Base-by-base conservation (phyloP, 2,329 filamentous ascomycete genomes). In the Beauveria medogensis region DNA sequence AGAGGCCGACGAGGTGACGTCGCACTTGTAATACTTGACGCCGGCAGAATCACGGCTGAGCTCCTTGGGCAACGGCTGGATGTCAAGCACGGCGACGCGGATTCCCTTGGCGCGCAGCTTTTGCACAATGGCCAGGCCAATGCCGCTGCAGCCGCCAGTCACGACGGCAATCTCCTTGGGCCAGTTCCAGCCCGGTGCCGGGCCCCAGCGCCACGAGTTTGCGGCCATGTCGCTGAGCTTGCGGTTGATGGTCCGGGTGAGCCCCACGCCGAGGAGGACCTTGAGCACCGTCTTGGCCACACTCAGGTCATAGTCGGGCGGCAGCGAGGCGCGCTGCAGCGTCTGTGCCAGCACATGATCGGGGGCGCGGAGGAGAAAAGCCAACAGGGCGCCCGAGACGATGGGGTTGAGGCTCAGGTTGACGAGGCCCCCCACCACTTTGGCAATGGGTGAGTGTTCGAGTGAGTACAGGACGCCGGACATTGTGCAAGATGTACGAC, bases 131-230 rank as follows among this genome's bases (percentile, higher is more conserved):
- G 80, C 75, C 43, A 79, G 81, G 7, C 89, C 88, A 66, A 91
- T 90, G 0, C 88, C 88, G 61, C 83, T 82, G 51, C 84, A 84
- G 9, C 88, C 88, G 16, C 89, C 88, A 0, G 88, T 91, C n/a
- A 91, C 79, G 46, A 90, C 77, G 2, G 87, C 83, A 46, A 90
- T 63, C 64, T 66, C 65, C 6, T 47, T 43, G 9, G 55, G 43
- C 65, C 63, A 66, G 55, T 62, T 12, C 72, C 71, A 66, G 43
- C 55, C 54, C 2, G 43, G 52, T 8, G 50, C 24, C 0, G 59
- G 34, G 0, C 50, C 55, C 46, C 64, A n/a, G 9, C 62, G 41
- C 63, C 64, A 65, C 20, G 59, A 50, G 57, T 63, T 65, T 7
- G 59, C 56, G 14, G 65, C 65, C 18, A 59, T 51, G 34, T 50